A percentile compares a stretch with the other conserved stretches of the same genome.
phyloP scores from a whole-genome alignment of 2,329 filamentous ascomycete genomes.

The Thelonectria blattea region DNA sequence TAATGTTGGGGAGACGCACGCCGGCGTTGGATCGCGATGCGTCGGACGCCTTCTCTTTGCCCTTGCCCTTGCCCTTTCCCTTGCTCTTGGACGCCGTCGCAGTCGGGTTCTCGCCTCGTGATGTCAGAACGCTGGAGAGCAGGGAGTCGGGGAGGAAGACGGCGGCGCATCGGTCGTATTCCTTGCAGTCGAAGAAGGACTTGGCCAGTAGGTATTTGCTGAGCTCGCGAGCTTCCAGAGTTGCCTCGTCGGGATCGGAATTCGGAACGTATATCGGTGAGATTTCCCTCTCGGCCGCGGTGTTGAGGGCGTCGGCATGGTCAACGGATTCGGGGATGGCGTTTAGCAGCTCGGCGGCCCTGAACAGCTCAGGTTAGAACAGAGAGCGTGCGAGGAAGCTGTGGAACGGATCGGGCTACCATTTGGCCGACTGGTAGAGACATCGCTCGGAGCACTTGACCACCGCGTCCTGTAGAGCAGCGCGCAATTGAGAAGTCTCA shows the following conservation, averaged over 20 bases:
- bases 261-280: conserved; percentile 60
- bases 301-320: conserved; percentile 54
- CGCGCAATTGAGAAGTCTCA: conserved; percentile 69
- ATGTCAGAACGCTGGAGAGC: conserved; percentile 67
- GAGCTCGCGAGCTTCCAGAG: conserved; percentile 78
- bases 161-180: conserved; percentile 91
- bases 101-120: conserved; percentile 48
- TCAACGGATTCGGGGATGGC: conserved; percentile 72
- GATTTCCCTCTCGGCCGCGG: conserved; percentile 47
- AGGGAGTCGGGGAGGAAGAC: conserved; percentile 85
- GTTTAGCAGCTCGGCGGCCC: conserved; percentile 92
- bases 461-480: conserved; percentile 81
- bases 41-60: conserved; percentile 54
- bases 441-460: conserved; percentile 93
- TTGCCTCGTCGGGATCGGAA: conserved; percentile 72
- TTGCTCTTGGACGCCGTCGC: conserved; percentile 64
- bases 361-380: conserved; percentile 47
- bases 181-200: conserved; percentile 91
- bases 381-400: neutral
- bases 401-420: conserved; percentile 58
- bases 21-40: conserved; percentile 30
- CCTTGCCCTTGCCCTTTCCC: conserved; percentile 68
- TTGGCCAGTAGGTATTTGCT: conserved; percentile 90
- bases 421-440: conserved; percentile 95
- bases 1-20: conserved; percentile 63